phyloP scores from a whole-genome alignment of 2,329 filamentous ascomycete species.

The Talaromyces albobiverticillius region DNA sequence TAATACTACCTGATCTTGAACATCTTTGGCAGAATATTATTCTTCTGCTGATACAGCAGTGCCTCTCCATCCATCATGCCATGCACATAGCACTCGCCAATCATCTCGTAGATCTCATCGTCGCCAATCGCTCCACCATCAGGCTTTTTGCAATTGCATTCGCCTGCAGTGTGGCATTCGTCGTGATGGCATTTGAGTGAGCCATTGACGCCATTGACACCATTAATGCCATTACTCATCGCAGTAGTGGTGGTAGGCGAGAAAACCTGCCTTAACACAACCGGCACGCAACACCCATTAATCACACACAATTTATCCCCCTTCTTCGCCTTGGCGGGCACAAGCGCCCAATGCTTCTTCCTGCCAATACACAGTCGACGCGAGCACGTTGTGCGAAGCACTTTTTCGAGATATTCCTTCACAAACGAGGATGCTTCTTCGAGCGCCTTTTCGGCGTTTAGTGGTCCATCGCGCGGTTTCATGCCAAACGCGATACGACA shows the following conservation, averaged over 20 bases:
- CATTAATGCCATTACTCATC: too few species aligned
- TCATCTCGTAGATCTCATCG: constrained; percentile 12
- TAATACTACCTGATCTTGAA: constrained; percentile 1
- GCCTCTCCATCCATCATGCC: constrained; percentile 20
- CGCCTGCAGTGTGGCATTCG: background rate
- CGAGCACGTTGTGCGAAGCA: constrained; percentile 5
- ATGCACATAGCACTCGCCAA: constrained; percentile 19
- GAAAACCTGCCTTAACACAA: constrained; percentile 23
- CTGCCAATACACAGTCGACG: background rate
- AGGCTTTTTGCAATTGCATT: constrained; percentile 5
- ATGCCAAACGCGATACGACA: constrained; percentile 5
- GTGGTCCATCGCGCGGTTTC: constrained; percentile 7
- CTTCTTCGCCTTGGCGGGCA: constrained; percentile 1
- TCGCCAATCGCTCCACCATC: background rate
- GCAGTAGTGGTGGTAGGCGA: too few species aligned
- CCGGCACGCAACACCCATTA: constrained; percentile 35
- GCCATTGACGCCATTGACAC: background rate
- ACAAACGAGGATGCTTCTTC: constrained; percentile 7
- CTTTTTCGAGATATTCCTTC: constrained; percentile 6
- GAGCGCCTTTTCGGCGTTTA: constrained; percentile 1
- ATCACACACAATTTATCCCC: constrained; percentile 32
- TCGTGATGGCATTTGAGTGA: background rate
- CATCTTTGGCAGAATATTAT: background rate
- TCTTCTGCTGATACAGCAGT: constrained; percentile 6
- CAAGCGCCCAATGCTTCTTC: background rate